Base-by-base conservation (phyloP, 441 rosid species). In the Eruca vesicaria region DNA sequence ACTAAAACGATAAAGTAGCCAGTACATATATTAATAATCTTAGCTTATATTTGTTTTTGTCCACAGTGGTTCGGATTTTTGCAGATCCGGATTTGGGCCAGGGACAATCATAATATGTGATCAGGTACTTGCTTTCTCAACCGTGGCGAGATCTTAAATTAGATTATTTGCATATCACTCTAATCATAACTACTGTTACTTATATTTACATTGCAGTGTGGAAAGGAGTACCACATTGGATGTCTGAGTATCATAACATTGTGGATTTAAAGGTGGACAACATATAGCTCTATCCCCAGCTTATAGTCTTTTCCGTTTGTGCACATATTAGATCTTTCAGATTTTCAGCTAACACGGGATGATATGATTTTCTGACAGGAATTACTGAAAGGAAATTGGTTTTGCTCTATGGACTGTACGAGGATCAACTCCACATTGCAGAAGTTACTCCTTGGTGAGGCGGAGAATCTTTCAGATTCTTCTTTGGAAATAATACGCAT, bases 151-250 rank as follows among this genome's bases (percentile, higher is more conserved):
- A 41, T 66, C 64, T 73, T 61, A n/a, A 50, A 66, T 31, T 50
- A 59, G 4, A 50, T 50, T n/a, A n/a, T n/a, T 63, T 63, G 50
- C 36, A 28, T 32, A 70, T 43, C 28, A 67, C 69, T n/a, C n/a
- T n/a, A 29, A 60, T 58, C 68, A 19, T 23, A 8, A 10, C 33
- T 62, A 15, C 55, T 48, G 35, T 18, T 57, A 43, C 60, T 55
- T 41, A n/a, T 45, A 48, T 69, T 14, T 68, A 8, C 38, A 77
- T 31, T 75, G 75, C 79, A 96, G 99, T 96, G 99, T 50, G 99
- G 93, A 82, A 88, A 90, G 83, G 99, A 96, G 83, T 92, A 85
- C 85, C 99, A 96, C 81, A 93, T 96, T 71, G 98, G 98, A 48
- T 96, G 99, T 82, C 79, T 96, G 86, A 85, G 79, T 78, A 90